These are phyloP conservation scores for Nemania diffusa DNA, from an alignment of 2,329 filamentous ascomycete species.

Conservation along the genomic window DNA sequence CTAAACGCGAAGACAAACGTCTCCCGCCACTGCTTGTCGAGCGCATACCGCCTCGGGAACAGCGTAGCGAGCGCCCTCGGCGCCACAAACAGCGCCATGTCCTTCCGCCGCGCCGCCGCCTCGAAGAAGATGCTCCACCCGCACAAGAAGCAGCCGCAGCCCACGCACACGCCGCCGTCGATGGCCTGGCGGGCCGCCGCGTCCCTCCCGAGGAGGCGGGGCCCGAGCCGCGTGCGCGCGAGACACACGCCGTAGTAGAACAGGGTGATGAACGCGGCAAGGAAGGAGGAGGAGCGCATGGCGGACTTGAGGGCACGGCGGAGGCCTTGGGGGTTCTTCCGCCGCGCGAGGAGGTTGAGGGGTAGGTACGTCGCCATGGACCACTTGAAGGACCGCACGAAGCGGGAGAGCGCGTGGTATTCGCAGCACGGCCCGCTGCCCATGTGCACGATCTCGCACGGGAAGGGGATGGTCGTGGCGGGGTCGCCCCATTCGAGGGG, in stretches of 20 bases:
- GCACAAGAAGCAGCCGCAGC: constrained; percentile 76
- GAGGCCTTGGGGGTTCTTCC: constrained; percentile 58
- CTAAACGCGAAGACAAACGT: constrained; percentile 73
- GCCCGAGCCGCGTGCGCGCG: constrained; percentile 77
- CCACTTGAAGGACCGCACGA: constrained; percentile 76
- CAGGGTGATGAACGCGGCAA: constrained; percentile 78
- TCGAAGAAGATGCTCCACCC: constrained; percentile 86
- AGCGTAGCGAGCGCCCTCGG: constrained; percentile 80
- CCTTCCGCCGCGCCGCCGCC: constrained; percentile 70
- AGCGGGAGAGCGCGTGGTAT: constrained; percentile 74
- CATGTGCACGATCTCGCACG: constrained; percentile 88
- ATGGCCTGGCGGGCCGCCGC: constrained; percentile 60
- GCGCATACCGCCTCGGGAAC: constrained; percentile 74
- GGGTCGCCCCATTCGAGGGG: constrained; percentile 80
- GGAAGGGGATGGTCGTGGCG: constrained; percentile 73
- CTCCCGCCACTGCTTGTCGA: constrained; percentile 74
- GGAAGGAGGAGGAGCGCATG: constrained; percentile 77
- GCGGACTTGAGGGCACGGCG: constrained; percentile 67
- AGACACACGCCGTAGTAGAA: constrained; percentile 91
- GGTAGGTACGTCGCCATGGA: constrained; percentile 82
- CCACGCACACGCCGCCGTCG: constrained; percentile 74
- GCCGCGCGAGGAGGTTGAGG: constrained; percentile 71
- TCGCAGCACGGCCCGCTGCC: constrained; percentile 79
- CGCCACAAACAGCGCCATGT: constrained; percentile 83
- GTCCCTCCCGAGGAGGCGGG: constrained; percentile 69